Base-by-base conservation (phyloP, 768 basidiomycete species). In the Naganishia friedmannii region DNA sequence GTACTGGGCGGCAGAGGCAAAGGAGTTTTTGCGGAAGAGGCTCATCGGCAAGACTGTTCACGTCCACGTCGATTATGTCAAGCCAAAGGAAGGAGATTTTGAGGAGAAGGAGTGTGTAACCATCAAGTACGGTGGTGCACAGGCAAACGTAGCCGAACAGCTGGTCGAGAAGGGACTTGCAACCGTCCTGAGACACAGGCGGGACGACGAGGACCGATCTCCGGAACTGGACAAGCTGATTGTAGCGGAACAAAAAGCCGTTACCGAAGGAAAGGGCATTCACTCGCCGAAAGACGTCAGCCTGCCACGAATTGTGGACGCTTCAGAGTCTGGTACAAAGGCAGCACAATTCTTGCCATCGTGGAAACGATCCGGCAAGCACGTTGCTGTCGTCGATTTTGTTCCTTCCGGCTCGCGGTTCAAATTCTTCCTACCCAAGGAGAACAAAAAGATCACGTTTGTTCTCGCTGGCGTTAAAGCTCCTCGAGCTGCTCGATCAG, bases 141-240 rank as follows among this genome's bases (percentile, higher is more conserved):
- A 83, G 85, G 93, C 94, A 78, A 75, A 90, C 84, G 84, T 98
- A 63, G 90, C 94, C 0, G 93, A 95, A 77, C 90, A 93, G 78
- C 83, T 99, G 39, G 88, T 97, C 65, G 96, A 97, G 77, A 93
- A 92, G 76, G 95, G 96, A 56, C 83, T 95, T 34, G 92, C 92
- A 3, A 90, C 88, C 68, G 89, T 90, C 12, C 88, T 98, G 31
- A 88, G 95, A 55, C 95, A 99, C 82, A 90, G 88, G 77, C 88
- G 92, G 26, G 94, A 95, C 74, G 95, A 98, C 77, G 95, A 98
- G 80, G 91, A 94, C 75, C 87, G 94, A 56, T 94, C 94, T n/a
- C 86, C 89, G 7, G 95, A 97, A 77, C 92, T 93, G 73, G 96
- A 99, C 83, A 93, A 92, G 82, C 84, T 98, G 53, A 93, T 97